Base-by-base conservation (phyloP, 345 rosid species). In the Syzygium aqueum region DNA sequence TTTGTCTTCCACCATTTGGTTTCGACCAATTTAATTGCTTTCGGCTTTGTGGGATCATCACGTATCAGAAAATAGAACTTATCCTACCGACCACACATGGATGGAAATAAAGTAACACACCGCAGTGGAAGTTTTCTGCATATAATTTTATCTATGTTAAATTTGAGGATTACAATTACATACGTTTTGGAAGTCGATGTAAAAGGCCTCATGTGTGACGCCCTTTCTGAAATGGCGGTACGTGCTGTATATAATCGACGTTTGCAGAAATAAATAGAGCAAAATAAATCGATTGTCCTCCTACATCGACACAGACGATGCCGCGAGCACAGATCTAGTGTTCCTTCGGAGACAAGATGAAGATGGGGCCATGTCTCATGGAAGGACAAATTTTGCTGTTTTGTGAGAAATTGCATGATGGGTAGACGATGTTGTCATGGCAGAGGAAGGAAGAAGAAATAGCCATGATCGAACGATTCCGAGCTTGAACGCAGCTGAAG, bases 311-410 rank as follows among this genome's bases (percentile, higher is more conserved):
- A 10, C 2, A 6, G 23, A 67, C 1, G 23, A 30, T 30, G 46
- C 6, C 3, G 7, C 3, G 6, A 67, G 78, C 23, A 16, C 17
- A 37, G 78, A 30, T 67, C 15, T 0, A 30, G 2, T 22, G 9
- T 67, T 67, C 43, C 43, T 30, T 67, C 6, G 23, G 17, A 11
- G 43, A 67, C 78, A 0, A 67, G 2, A 67, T 2, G 46, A 33
- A 67, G 77, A 28, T 7, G 77, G 21, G 21, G 22, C 8, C 33
- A 33, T 15, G 16, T 28, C 40, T 30, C 77, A 3, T 65, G 22
- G 40, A 7, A 28, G 77, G 40, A 28, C 40, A 19, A 7, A 16
- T 7, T 65, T 30, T 16, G 40, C 28, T 65, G 77, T 63, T 63
- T 63, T 16, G 77, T 63, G 77, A 63, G 22, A 28, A 28, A 63